Evolutionary conservation across 345 rosid genomes (phyloP).

Genomic region (Trapa bicornis): DNA sequence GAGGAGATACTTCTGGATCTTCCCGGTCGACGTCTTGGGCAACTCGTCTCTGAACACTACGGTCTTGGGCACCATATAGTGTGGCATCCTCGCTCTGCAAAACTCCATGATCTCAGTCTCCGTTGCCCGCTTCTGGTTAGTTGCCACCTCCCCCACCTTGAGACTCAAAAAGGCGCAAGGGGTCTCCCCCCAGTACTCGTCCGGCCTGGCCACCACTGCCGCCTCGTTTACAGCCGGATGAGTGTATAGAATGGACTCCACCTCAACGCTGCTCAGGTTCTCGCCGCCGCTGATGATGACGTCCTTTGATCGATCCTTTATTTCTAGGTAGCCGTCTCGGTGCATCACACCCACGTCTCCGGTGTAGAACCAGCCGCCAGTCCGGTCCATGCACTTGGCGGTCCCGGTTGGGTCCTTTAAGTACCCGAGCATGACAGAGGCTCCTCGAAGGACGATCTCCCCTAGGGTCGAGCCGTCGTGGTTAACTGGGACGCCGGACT

Average conservation of each 20-base stretch:
- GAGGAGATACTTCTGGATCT: conserved; percentile 14
- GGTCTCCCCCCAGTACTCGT: conserved; percentile 73
- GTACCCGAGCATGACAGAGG: conserved; percentile 64
- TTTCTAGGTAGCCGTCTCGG: conserved; percentile 10
- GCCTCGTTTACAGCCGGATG: conserved; percentile 61
- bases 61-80: conserved; percentile 16
- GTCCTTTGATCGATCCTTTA: conserved; percentile 35
- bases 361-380: conserved; percentile 9
- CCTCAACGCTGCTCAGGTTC: conserved; percentile 68
- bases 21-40: conserved; percentile 19
- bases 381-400: conserved; percentile 9
- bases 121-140: conserved; percentile 12
- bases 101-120: conserved; percentile 22
- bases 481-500: conserved; percentile 33
- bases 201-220: conserved; percentile 76
- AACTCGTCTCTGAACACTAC: conserved; percentile 17
- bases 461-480: conserved; percentile 52
- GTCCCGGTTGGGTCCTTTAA: conserved; percentile 50
- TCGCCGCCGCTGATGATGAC: conserved; percentile 79
- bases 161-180: conserved; percentile 68
- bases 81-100: conserved; percentile 14
- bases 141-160: conserved; percentile 26
- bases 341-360: conserved; percentile 12
- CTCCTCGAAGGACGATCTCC: conserved; percentile 61
- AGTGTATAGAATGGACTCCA: conserved; percentile 51